A percentile compares a stretch with the other conserved stretches of the same genome.
Conservation (phyloP, 371 early-diverging fungal species). For the Phascolomyces articulosus region DNA sequence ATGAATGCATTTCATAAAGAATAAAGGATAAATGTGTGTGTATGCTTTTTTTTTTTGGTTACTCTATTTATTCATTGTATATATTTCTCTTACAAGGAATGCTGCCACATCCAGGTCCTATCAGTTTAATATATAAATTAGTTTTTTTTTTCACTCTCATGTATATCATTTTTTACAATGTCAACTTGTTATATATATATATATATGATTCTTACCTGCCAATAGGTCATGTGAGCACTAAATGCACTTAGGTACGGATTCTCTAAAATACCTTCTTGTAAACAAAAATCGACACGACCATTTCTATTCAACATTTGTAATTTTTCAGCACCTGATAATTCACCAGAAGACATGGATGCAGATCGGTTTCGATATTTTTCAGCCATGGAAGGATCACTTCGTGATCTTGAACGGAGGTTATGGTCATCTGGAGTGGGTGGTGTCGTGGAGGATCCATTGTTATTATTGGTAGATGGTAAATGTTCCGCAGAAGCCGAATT, state of each 20-base stretch:
- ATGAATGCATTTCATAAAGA: conserved; percentile 20
- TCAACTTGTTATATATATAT: not conserved
- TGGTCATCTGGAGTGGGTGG: conserved; percentile 5
- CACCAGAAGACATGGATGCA: conserved; percentile 1
- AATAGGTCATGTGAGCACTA: conserved; percentile 76
- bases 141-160: too few species aligned
- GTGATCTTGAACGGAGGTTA: conserved; percentile 21
- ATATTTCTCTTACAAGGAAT: conserved; percentile 52
- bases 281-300: conserved; percentile 73
- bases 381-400: conserved; percentile 24
- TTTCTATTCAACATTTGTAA: conserved; percentile 59
- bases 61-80: conserved; percentile 20
- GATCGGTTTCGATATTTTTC: conserved; percentile 12
- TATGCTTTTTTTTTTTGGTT: too few species aligned
- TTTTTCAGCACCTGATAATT: conserved; percentile 36
- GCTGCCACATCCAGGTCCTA: conserved; percentile 64
- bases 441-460: conserved; percentile 1
- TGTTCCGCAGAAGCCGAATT: not conserved
- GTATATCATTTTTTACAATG: too few species aligned
- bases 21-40: not conserved
- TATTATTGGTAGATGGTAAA: not conserved
- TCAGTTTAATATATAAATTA: not conserved
- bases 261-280: conserved; percentile 81
- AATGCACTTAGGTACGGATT: conserved; percentile 79
- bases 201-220: conserved; percentile 43